Conservation (phyloP, 306 rosid species). For the Trichosanthes cucumerina region DNA sequence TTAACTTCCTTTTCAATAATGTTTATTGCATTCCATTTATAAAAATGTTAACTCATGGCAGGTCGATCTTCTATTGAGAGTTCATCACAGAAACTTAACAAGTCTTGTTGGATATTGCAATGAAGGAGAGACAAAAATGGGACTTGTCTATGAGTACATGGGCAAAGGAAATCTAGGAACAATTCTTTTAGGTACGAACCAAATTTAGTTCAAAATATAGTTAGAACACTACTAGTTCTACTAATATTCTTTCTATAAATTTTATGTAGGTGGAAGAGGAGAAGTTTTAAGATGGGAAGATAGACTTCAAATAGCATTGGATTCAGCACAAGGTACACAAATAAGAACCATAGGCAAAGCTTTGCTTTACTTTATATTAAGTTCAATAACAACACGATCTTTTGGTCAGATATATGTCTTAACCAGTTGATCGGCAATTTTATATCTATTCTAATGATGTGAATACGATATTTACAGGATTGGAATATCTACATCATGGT, state of each 20-base stretch:
- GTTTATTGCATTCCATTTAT: background rate
- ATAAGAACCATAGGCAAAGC: background rate
- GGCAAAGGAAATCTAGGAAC: slow-evolving; percentile 18
- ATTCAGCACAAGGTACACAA: slow-evolving; percentile 2
- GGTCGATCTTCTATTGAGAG: slow-evolving; percentile 16
- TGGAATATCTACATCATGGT: slow-evolving; percentile 13
- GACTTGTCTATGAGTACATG: slow-evolving; percentile 22
- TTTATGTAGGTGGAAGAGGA: background rate
- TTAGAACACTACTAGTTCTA: background rate
- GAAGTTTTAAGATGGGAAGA: background rate
- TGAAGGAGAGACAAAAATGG: slow-evolving; percentile 6
- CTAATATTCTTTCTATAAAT: background rate
- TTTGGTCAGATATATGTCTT: too few species aligned
- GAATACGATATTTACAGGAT: background rate
- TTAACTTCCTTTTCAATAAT: background rate
- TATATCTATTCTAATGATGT: too few species aligned
- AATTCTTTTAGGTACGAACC: background rate
- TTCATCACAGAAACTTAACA: slow-evolving; percentile 30
- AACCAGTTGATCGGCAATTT: too few species aligned
- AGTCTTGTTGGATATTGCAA: slow-evolving; percentile 16
- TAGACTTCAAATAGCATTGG: slow-evolving; percentile 4
- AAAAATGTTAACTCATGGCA: background rate
- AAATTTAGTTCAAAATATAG: background rate
- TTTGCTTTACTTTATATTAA: background rate
- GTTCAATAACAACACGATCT: too few species aligned